Conservation (phyloP, 1,139 yeast species). For the Debaryomycetaceae sp. region DNA sequence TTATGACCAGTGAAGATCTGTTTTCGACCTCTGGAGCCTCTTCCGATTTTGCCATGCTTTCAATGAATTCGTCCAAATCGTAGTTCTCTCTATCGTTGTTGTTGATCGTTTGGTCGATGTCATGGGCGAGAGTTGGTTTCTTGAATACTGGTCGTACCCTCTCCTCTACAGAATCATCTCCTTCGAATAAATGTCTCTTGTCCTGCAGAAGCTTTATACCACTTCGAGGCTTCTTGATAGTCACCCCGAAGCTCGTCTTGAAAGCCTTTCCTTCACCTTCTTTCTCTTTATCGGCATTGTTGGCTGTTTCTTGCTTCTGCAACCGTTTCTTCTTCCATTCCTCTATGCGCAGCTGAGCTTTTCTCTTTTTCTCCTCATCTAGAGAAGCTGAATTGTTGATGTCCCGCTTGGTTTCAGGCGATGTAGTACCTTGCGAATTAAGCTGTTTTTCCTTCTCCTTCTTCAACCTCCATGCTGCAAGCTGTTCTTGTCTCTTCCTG, state of each 20-base stretch:
- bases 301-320: slow-evolving; percentile 6
- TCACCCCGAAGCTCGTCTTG: background rate
- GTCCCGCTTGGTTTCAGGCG: background rate
- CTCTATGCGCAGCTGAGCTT: slow-evolving; percentile 31
- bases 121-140: background rate
- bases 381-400: slow-evolving; percentile 2
- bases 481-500: slow-evolving; percentile 33
- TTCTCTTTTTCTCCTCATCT: slow-evolving; percentile 12
- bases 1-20: background rate
- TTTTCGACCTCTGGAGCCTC: background rate
- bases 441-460: slow-evolving; percentile 23
- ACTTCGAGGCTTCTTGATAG: slow-evolving; percentile 5
- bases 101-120: background rate
- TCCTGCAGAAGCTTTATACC: background rate
- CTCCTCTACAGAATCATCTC: background rate
- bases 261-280: background rate
- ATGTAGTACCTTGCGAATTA: background rate
- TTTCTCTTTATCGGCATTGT: background rate
- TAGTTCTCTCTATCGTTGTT: slow-evolving; percentile 1
- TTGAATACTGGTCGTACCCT: slow-evolving; percentile 1
- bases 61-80: background rate
- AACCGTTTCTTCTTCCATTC: slow-evolving; percentile 37
- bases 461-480: slow-evolving; percentile 41
- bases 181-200: slow-evolving; percentile 3
- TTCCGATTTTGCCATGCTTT: background rate